These are phyloP conservation scores for Schwanniomyces vanrijiae DNA, from an alignment of 805 yeast genomes.

Conservation along the genomic window DNA sequence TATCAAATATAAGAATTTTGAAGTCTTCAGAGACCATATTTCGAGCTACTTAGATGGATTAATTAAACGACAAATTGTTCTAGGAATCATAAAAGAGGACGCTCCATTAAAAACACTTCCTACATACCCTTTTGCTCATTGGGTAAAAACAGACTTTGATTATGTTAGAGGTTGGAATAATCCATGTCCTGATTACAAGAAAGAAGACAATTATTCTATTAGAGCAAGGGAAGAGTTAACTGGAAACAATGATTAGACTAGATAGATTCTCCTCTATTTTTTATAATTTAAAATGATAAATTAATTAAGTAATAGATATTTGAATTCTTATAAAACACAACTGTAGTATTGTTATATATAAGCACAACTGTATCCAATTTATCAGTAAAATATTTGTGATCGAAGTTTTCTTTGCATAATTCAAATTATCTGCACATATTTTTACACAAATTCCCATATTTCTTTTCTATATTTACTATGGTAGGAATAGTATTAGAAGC, in stretches of 20 bases:
- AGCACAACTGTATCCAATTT: too few relatives aligned
- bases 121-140: conserved; percentile 66
- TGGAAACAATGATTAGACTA: conserved; percentile 7
- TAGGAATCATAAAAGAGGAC: conserved; percentile 54
- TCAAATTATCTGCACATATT: background rate
- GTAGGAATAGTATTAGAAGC: background rate
- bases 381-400: too few relatives aligned
- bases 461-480: background rate
- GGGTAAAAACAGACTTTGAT: conserved; percentile 44
- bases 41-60: conserved; percentile 55
- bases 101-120: conserved; percentile 59
- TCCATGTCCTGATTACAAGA: conserved; percentile 26
- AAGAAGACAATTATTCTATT: conserved; percentile 21
- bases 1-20: conserved; percentile 63
- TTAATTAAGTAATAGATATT: background rate
- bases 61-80: conserved; percentile 56
- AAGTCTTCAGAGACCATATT: conserved; percentile 57
- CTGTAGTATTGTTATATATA: too few relatives aligned
- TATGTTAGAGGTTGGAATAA: conserved; percentile 40
- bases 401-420: too few relatives aligned
- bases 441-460: background rate
- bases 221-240: conserved; percentile 18
- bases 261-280: background rate
- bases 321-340: too few relatives aligned
- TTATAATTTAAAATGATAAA: too few relatives aligned